Conservation (phyloP, 306 rosid genomes). For the Cucumis melo region DNA sequence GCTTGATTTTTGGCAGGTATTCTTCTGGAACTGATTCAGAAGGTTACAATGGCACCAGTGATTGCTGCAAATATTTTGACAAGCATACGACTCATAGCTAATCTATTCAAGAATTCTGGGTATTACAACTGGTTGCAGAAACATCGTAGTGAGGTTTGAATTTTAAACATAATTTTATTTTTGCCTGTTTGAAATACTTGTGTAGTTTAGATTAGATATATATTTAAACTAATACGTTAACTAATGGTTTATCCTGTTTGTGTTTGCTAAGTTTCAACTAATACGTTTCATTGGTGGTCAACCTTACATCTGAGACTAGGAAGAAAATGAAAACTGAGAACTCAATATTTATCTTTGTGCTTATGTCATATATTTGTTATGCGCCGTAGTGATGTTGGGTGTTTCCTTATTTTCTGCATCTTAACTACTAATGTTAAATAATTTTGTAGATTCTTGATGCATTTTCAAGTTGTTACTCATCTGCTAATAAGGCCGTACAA, state of each 20-base stretch:
- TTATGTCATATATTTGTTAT: no score
- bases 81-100: constrained; percentile 58
- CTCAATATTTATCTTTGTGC: no score
- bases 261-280: no score
- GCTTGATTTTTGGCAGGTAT: constrained; percentile 29
- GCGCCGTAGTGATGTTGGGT: background rate
- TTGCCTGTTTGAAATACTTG: background rate
- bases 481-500: constrained; percentile 73
- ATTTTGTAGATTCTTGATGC: constrained; percentile 74
- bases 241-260: background rate
- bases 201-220: no score
- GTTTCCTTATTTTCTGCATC: background rate
- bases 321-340: no score
- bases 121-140: constrained; percentile 56
- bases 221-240: background rate
- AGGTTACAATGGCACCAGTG: constrained; percentile 35
- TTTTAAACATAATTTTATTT: constrained; percentile 5
- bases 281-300: no score
- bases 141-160: constrained; percentile 65
- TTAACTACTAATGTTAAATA: background rate
- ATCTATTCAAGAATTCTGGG: constrained; percentile 62
- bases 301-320: no score
- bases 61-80: constrained; percentile 78
- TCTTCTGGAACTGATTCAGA: constrained; percentile 42
- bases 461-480: constrained; percentile 61